Evolutionary conservation across 805 yeast genomes (phyloP), one percentile per base, ranked within the genome.

Genomic region (Zygoascus tannicola): DNA sequence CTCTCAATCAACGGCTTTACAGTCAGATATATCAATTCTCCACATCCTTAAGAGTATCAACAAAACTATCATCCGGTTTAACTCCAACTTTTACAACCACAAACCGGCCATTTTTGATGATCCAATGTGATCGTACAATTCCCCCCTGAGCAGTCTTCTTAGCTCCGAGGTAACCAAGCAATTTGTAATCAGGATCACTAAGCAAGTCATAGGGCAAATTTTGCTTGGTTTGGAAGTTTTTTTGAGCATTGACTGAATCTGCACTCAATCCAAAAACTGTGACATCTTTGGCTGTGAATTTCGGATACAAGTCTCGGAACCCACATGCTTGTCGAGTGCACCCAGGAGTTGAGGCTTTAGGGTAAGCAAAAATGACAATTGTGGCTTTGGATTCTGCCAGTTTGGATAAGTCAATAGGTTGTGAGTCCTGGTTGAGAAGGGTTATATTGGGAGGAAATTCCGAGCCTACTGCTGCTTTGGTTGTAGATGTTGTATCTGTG

Each of bases 281-380:
- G 2, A 79, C 80, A 16, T 57, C 55, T 20, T 73, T 73, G 32
- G 73, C 65, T 38, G 68, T 61, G 55, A 83, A 73, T 35, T 71
- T 67, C 2, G 71, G 68, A 59, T 66, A 80, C 53, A 76, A 76
- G 51, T 76, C 80, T 54, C 92, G 78, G 60, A 82, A 92, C 0
- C 96, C 96, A 59, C 83, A 75, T 2, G 88, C 97, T 65, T 90
- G 98, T 54, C 86, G 75, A 1, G 98, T 90, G 64, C 98, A 92
- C 2, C 98, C 98, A 1, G 96, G 95, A 0, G 97, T 90, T 21
- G 82, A 78, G 0, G 97, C 97, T 57, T 74, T 81, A 43, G 97
- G 97, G 59, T 88, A 90, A 16, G 95, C 56, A 43, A 63, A 80
- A 18, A 79, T 67, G 22, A 79, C 70, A n/a, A n/a, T n/a, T 12